Evolutionary conservation across 2,329 filamentous ascomycete genomes (phyloP), one percentile per base, ranked within the genome.

Genomic region (Ophiostoma quercus): DNA sequence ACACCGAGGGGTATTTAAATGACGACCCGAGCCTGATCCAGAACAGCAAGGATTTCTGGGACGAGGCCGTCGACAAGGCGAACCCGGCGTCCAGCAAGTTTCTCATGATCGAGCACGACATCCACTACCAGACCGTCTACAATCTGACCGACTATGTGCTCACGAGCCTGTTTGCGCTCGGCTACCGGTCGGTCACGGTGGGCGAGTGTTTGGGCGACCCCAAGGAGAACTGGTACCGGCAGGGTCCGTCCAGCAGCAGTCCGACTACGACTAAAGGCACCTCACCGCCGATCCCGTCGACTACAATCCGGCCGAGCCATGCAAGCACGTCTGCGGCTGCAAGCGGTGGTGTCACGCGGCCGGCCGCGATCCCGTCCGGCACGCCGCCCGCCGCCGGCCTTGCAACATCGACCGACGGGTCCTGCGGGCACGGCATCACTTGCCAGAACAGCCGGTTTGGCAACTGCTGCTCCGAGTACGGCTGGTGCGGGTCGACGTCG

Each of bases 141-240:
- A 57, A 57, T 9, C n/a, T 57, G 12, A 25, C 51, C 22, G 51
- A 57, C 51, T 14, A 25, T 14, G 51, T 57, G n/a, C 51, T 57
- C 9, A 57, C 51, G 9, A 78, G 78, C 32, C 78, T 86, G 14
- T 78, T 79, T 67, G 73, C 73, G 5, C 77, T 80, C 43, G 84
- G 83, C 1, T 82, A 80, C 71, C 74, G 75, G 63, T 80, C 80
- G 69, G 84, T 86, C 47, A 84, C 84, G 3, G 82, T 87, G 5
- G 85, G 85, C 3, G 80, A 86, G 73, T 87, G 85, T 74, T 78
- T 87, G 16, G 19, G 82, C 19, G 84, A 87, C 72, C 77, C 83
- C 19, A 72, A 74, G 2, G 78, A 77, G 67, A 80, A 82, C 74
- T 87, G 85, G 85, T 87, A 87, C 75, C 83, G 85, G 47, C 60